Evolutionary conservation across 208 protist genomes (phyloP).

Genomic region (Endotrypanum monterogeii): DNA sequence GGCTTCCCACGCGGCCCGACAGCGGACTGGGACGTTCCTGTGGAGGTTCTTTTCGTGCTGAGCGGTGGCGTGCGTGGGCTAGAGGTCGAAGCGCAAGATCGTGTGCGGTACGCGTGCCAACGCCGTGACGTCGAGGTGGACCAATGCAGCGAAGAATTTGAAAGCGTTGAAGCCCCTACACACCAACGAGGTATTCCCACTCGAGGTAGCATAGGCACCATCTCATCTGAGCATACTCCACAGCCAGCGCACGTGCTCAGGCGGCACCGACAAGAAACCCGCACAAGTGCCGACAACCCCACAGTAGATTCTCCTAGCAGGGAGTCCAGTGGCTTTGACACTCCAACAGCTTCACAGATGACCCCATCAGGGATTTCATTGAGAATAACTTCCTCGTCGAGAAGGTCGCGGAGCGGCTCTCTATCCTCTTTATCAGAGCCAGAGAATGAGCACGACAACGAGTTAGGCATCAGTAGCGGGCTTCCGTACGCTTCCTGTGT

Average conservation of each 20-base stretch:
- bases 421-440: constrained; percentile 8
- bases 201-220: background rate
- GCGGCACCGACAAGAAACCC: background rate
- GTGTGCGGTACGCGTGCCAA: background rate
- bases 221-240: background rate
- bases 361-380: background rate
- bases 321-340: background rate
- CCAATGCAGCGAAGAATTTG: background rate
- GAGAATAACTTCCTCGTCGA: background rate
- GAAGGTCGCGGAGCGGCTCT: background rate
- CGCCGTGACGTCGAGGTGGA: background rate
- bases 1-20: constrained; percentile 61
- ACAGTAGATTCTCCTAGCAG: too few relatives aligned
- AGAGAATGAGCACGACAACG: background rate
- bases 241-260: background rate
- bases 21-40: constrained; percentile 58
- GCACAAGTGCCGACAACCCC: background rate
- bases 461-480: background rate
- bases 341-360: background rate
- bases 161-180: background rate
- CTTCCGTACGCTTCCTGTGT: background rate
- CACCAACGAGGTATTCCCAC: background rate
- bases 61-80: background rate
- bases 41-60: constrained; percentile 49
- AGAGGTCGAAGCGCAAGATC: background rate